phyloP scores from a whole-genome alignment of 2,329 filamentous ascomycete species.

The Microdochium trichocladiopsis region DNA sequence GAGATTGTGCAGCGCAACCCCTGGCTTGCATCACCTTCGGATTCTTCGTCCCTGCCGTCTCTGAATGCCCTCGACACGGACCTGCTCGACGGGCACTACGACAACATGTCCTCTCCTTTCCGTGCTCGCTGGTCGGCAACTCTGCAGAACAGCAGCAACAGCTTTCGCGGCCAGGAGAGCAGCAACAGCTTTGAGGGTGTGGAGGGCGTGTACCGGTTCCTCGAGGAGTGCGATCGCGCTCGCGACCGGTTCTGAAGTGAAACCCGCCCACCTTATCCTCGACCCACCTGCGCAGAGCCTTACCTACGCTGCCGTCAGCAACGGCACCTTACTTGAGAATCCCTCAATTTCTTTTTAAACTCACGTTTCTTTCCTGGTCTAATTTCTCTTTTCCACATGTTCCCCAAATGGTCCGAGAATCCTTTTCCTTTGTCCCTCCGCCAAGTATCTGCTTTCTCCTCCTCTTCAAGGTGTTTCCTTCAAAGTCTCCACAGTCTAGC shows the following conservation, averaged over 20 bases:
- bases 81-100: conserved; percentile 30
- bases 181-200: conserved; percentile 44
- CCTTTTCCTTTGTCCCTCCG: too few relatives aligned
- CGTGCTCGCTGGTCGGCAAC: too few relatives aligned
- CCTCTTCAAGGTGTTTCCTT: too few relatives aligned
- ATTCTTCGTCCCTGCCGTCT: conserved; percentile 3
- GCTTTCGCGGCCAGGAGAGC: too few relatives aligned
- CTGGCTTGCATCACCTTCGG: conserved; percentile 31
- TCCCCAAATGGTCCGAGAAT: too few relatives aligned
- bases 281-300: neutral
- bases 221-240: conserved; percentile 48
- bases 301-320: too few relatives aligned
- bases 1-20: conserved; percentile 37
- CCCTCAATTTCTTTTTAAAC: too few relatives aligned
- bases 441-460: too few relatives aligned
- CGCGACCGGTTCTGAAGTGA: conserved; percentile 10
- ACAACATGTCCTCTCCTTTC: conserved; percentile 41
- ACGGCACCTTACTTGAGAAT: too few relatives aligned
- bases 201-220: conserved; percentile 50
- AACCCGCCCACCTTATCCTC: neutral
- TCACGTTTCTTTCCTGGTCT: too few relatives aligned
- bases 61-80: neutral
- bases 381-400: neutral
- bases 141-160: too few relatives aligned
- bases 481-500: too few relatives aligned